Conservation (phyloP, 805 yeast species). For the Candida endomychidarum region DNA sequence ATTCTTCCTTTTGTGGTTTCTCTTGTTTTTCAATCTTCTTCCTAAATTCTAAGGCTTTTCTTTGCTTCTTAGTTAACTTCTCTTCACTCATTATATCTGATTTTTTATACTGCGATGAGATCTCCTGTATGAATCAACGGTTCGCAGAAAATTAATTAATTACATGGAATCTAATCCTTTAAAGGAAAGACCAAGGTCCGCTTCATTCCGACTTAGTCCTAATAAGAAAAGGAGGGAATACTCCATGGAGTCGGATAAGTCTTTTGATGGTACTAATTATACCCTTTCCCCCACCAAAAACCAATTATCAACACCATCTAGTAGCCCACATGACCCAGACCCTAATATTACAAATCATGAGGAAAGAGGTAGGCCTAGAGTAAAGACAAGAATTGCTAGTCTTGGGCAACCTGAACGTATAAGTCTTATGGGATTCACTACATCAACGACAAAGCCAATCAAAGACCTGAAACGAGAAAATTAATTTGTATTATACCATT, state of each 20-base stretch:
- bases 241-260: neutral
- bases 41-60: conserved; percentile 60
- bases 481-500: conserved; percentile 36
- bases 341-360: conserved; percentile 17
- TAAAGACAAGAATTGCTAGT: conserved; percentile 19
- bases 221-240: conserved; percentile 2
- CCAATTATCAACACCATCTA: no score
- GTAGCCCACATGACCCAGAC: no score
- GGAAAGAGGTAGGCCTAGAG: conserved; percentile 24
- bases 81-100: conserved; percentile 17
- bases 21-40: conserved; percentile 39
- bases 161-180: neutral
- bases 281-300: no score
- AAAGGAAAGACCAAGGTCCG: conserved; percentile 1
- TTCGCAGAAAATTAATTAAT: conserved; percentile 2
- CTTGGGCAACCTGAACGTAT: conserved; percentile 31
- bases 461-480: conserved; percentile 53
- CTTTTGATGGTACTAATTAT: no score
- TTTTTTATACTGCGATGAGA: conserved; percentile 5
- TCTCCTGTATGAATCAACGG: conserved; percentile 5
- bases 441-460: conserved; percentile 56
- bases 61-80: conserved; percentile 65
- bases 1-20: conserved; percentile 32
- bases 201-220: neutral
- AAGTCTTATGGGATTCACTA: conserved; percentile 57